These are phyloP conservation scores for Penicillium sp. DNA, from an alignment of 2,329 filamentous ascomycete genomes.

Conservation along the genomic window DNA sequence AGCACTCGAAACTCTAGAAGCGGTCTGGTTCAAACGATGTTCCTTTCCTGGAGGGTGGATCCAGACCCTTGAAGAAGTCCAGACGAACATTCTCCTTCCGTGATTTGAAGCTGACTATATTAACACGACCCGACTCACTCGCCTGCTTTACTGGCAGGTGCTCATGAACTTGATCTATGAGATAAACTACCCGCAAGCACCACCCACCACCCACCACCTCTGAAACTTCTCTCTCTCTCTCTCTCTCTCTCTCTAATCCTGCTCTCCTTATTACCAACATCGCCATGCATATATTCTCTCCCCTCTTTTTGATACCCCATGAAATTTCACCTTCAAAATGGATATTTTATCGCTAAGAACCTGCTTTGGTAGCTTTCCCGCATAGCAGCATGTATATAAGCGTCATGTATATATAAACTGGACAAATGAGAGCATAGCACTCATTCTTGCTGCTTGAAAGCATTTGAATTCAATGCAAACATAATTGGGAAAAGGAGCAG, in stretches of 20 bases:
- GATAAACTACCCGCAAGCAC: neutral
- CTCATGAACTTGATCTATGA: neutral
- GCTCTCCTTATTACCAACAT: neutral
- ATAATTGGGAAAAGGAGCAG: too few species aligned
- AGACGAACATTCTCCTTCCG: slow-evolving; percentile 34
- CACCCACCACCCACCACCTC: too few species aligned
- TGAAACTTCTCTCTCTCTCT: neutral
- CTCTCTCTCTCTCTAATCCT: neutral
- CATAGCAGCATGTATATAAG: neutral
- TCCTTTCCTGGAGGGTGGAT: slow-evolving; percentile 35
- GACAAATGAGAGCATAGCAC: neutral
- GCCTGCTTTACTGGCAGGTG: neutral
- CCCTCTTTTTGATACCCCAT: neutral
- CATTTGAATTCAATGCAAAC: too few species aligned
- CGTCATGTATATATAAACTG: neutral
- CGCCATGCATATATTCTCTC: neutral
- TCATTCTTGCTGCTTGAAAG: neutral
- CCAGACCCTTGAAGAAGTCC: slow-evolving; percentile 34
- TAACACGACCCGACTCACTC: neutral
- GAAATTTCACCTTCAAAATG: neutral
- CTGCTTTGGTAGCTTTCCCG: neutral
- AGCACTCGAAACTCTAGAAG: slow-evolving; percentile 31
- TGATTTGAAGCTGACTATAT: slow-evolving; percentile 8
- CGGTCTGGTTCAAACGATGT: slow-evolving; percentile 34
- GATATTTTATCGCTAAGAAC: neutral